Conservation (phyloP, 2,329 filamentous ascomycete species). For the Xylaria sp. region DNA sequence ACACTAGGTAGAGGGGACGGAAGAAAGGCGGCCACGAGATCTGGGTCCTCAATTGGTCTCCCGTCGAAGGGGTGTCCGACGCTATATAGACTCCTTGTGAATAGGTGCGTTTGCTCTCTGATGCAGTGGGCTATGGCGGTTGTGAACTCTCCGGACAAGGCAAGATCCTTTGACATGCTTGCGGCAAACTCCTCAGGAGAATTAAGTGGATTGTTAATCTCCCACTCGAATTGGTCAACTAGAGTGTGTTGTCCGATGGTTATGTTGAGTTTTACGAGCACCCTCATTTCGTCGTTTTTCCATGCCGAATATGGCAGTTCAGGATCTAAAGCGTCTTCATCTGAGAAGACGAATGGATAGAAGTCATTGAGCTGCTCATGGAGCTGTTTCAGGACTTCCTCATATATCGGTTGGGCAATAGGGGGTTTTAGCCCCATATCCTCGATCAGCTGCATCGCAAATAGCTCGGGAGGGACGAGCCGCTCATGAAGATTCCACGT, state of each 20-base stretch:
- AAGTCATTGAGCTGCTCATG: slow-evolving; percentile 92
- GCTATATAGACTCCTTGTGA: slow-evolving; percentile 91
- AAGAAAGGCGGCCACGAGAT: slow-evolving; percentile 85
- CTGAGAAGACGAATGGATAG: slow-evolving; percentile 89
- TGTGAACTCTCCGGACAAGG: slow-evolving; percentile 92
- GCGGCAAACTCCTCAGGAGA: slow-evolving; percentile 93
- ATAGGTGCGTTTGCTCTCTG: slow-evolving; percentile 93
- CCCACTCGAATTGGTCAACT: slow-evolving; percentile 98
- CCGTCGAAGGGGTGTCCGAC: slow-evolving; percentile 96
- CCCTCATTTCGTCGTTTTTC: slow-evolving; percentile 99
- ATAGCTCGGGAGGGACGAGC: slow-evolving; percentile 79
- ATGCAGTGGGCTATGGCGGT: slow-evolving; percentile 98
- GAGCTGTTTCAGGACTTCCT: slow-evolving; percentile 74
- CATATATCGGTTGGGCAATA: slow-evolving; percentile 69
- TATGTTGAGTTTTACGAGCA: slow-evolving; percentile 95
- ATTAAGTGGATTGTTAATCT: slow-evolving; percentile 94
- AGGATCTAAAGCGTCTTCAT: slow-evolving; percentile 90
- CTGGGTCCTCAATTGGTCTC: slow-evolving; percentile 88
- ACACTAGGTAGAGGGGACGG: slow-evolving; percentile 83
- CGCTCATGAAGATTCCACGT: slow-evolving; percentile 98
- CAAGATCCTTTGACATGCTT: slow-evolving; percentile 88
- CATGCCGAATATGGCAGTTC: slow-evolving; percentile 91
- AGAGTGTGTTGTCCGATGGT: slow-evolving; percentile 95
- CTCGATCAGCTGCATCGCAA: slow-evolving; percentile 89
- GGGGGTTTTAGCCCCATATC: slow-evolving; percentile 85